Base-by-base conservation (phyloP, 495 filamentous ascomycete species). In the Podospora didyma region DNA sequence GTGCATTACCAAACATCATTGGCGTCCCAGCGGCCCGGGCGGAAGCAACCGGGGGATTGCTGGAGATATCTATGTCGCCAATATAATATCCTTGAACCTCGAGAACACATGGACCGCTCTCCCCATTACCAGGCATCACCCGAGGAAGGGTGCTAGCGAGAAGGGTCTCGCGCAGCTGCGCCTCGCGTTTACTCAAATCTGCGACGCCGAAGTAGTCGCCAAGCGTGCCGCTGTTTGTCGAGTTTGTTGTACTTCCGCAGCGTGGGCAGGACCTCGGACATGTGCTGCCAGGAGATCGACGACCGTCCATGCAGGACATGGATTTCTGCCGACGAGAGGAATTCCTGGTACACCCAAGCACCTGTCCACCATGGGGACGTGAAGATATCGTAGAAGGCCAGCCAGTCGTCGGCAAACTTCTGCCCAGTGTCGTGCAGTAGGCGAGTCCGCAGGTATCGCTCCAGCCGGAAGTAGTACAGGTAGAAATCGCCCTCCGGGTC, bases 261-360 rank as follows among this genome's bases (percentile, higher is more conserved):
- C 42, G 53, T 55, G 11, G 53, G 53, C 2, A 55, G 53, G 5
- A 55, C 26, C 45, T 55, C 53, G 17, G 53, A 49, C 7, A 56
- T 14, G 12, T 34, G n/a, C 7, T 16, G n/a, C 53, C 53, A 56
- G n/a, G 53, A 19, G 7, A 55, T 21, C 28, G 53, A 48, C 11
- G 53, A 17, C 19, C 26, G 16, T 7, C 53, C 53, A 34, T 49
- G 48, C 28, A 56, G 20, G 17, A 57, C 48, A 20, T 34, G 22
- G 22, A 46, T 44, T 16, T 51, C 21, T 9, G 46, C 5, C 9
- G 54, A 57, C 22, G 48, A 57, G 48, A 57, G 50, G 11, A 57
- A 57, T 35, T 57, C 54, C 31, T 57, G 54, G 45, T 57, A 57
- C 24, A 57, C 54, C 54, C 54, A 57, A 10, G 54, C 45, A 31